phyloP scores from a whole-genome alignment of 2,329 filamentous ascomycete genomes.

The Fusarium drepaniforme region DNA sequence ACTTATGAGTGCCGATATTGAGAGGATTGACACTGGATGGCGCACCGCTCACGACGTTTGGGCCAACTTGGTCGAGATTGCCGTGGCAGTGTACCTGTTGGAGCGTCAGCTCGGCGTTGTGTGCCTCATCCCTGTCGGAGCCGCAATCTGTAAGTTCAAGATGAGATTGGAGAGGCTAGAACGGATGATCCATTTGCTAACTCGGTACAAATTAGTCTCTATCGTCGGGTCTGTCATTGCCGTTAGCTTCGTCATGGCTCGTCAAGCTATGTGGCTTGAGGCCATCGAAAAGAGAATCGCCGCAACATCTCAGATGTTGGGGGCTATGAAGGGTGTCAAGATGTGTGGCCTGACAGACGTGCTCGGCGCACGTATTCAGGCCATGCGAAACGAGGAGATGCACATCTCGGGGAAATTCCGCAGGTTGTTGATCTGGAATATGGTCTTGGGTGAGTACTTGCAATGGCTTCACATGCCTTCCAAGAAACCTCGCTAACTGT shows the following conservation, averaged over 20 bases:
- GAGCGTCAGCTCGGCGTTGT: constrained; percentile 49
- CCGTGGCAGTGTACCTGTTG: constrained; percentile 59
- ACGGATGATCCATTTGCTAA: neutral
- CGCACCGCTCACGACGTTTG: constrained; percentile 56
- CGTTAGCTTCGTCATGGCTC: constrained; percentile 42
- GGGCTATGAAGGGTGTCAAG: constrained; percentile 48
- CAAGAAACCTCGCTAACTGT: neutral
- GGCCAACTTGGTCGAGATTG: constrained; percentile 56
- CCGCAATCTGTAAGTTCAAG: constrained; percentile 25
- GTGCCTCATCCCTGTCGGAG: constrained; percentile 29
- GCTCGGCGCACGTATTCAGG: constrained; percentile 26
- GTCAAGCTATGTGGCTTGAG: constrained; percentile 43
- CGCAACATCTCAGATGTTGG: constrained; percentile 45
- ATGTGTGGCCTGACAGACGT: constrained; percentile 45
- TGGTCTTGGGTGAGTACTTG: constrained; percentile 28
- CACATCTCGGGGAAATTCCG: constrained; percentile 28
- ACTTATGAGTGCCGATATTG: constrained; percentile 60
- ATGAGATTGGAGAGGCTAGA: neutral
- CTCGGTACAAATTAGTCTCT: constrained; percentile 16
- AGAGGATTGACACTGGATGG: constrained; percentile 52
- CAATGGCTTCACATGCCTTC: neutral
- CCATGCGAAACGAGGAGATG: constrained; percentile 18
- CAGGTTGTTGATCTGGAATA: constrained; percentile 33
- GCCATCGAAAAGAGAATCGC: constrained; percentile 46
- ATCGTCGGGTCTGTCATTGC: constrained; percentile 41